phyloP scores from a whole-genome alignment of 2,329 filamentous ascomycete genomes.

The Paecilomyces dactylethromorphus region DNA sequence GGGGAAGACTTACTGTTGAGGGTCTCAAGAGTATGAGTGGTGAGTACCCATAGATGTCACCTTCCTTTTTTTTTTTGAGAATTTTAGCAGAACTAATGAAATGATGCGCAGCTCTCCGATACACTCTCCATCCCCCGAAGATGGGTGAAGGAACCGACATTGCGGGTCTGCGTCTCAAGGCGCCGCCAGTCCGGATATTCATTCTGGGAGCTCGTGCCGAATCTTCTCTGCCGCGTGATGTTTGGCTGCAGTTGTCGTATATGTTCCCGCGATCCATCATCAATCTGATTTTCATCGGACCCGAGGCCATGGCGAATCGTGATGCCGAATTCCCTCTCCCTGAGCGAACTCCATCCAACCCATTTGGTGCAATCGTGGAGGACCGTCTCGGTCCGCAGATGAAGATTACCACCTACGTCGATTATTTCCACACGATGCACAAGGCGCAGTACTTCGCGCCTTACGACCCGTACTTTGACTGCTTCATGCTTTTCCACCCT shows the following conservation, averaged over 20 bases:
- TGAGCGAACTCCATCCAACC: slow-evolving; percentile 74
- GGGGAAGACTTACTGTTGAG: slow-evolving; percentile 72
- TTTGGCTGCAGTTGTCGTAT: slow-evolving; percentile 90
- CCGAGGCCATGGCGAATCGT: slow-evolving; percentile 91
- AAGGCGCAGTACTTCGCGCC: slow-evolving; percentile 84
- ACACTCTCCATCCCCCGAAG: slow-evolving; percentile 83
- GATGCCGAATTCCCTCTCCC: slow-evolving; percentile 90
- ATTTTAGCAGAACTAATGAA: background rate
- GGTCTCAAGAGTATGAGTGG: slow-evolving; percentile 90
- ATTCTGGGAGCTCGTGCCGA: slow-evolving; percentile 94
- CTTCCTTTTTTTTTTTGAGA: slow-evolving; percentile 1
- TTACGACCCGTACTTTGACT: slow-evolving; percentile 97
- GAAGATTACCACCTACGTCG: slow-evolving; percentile 97
- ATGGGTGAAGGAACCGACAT: slow-evolving; percentile 67
- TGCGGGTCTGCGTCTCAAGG: slow-evolving; percentile 72
- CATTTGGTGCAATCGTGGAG: slow-evolving; percentile 90
- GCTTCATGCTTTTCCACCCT: slow-evolving; percentile 94
- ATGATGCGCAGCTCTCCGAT: slow-evolving; percentile 64
- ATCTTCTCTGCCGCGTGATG: slow-evolving; percentile 86
- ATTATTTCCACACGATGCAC: slow-evolving; percentile 97
- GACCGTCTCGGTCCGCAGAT: slow-evolving; percentile 80
- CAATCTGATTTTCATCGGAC: slow-evolving; percentile 89
- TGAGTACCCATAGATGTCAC: slow-evolving; percentile 40
- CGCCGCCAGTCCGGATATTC: slow-evolving; percentile 86
- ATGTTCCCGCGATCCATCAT: slow-evolving; percentile 89